Evolutionary conservation across 2,329 filamentous ascomycete genomes (phyloP).

Genomic region (Fulvia fulva): DNA sequence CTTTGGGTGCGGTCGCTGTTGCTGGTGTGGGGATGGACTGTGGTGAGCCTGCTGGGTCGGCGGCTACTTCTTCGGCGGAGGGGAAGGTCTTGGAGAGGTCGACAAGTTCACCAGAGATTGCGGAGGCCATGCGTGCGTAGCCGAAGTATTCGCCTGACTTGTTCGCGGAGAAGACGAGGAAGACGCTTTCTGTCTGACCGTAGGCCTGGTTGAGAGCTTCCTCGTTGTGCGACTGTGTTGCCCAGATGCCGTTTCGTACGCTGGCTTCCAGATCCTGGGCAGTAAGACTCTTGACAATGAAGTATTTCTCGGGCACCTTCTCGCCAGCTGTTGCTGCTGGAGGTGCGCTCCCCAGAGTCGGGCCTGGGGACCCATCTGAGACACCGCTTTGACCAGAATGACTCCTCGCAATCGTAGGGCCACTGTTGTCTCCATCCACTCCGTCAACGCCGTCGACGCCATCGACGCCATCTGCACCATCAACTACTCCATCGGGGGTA

Average conservation of each 20-base stretch:
- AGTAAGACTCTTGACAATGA: conserved; percentile 89
- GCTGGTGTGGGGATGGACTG: conserved; percentile 76
- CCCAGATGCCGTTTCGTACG: conserved; percentile 84
- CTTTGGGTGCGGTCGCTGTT: conserved; percentile 72
- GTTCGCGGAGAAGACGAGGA: conserved; percentile 91
- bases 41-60: conserved; percentile 56
- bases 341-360: conserved; percentile 1
- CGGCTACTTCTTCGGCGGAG: conserved; percentile 12
- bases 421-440: conserved; percentile 5
- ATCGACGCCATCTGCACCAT: neutral
- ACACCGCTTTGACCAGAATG: conserved; percentile 10
- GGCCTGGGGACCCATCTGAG: neutral
- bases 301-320: conserved; percentile 69
- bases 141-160: conserved; percentile 97
- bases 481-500: neutral
- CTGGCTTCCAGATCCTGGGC: conserved; percentile 86
- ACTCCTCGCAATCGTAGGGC: conserved; percentile 25
- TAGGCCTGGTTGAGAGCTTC: conserved; percentile 77
- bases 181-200: conserved; percentile 77
- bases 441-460: neutral
- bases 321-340: conserved; percentile 7
- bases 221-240: conserved; percentile 92
- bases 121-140: conserved; percentile 84
- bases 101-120: conserved; percentile 66
- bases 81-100: conserved; percentile 16